Evolutionary conservation across 2,329 filamentous ascomycete species (phyloP).

Genomic region (Trichoderma afroharzianum): DNA sequence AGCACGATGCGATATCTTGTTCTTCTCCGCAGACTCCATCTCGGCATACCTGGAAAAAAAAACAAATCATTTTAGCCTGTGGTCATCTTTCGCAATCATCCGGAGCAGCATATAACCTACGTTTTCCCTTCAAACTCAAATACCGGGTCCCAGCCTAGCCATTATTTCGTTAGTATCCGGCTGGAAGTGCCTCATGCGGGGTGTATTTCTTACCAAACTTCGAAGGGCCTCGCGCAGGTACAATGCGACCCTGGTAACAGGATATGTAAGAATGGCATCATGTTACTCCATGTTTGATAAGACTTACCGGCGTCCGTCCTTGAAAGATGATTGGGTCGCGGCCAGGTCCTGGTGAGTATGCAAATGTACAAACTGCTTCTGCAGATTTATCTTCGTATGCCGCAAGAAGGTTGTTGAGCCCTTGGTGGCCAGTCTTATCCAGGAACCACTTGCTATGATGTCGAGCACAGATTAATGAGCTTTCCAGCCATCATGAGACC

Average conservation of each 20-base stretch:
- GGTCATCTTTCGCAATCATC: not conserved
- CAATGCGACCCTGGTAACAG: conserved; percentile 63
- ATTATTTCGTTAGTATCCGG: not conserved
- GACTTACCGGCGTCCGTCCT: conserved; percentile 71
- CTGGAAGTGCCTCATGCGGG: not conserved
- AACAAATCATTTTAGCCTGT: not conserved
- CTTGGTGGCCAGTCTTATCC: conserved; percentile 72
- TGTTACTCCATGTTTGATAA: not conserved
- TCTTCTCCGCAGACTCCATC: conserved; percentile 87
- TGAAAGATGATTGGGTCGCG: conserved; percentile 85
- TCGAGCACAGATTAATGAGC: not conserved
- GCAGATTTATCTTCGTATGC: conserved; percentile 89
- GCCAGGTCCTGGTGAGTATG: conserved; percentile 81
- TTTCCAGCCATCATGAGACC: not conserved
- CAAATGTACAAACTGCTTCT: conserved; percentile 94
- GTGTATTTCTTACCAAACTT: conserved; percentile 66
- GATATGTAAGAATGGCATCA: not conserved
- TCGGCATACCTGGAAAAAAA: conserved; percentile 71
- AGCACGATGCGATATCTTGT: conserved; percentile 85
- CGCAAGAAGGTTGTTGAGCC: conserved; percentile 84
- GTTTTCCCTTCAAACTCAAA: conserved; percentile 93
- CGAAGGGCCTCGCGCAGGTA: conserved; percentile 73
- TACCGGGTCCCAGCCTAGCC: conserved; percentile 85
- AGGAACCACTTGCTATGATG: conserved; percentile 88
- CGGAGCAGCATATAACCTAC: conserved; percentile 36